phyloP scores from a whole-genome alignment of 352 stramenopile genomes.

The Blastocystis sp. region DNA sequence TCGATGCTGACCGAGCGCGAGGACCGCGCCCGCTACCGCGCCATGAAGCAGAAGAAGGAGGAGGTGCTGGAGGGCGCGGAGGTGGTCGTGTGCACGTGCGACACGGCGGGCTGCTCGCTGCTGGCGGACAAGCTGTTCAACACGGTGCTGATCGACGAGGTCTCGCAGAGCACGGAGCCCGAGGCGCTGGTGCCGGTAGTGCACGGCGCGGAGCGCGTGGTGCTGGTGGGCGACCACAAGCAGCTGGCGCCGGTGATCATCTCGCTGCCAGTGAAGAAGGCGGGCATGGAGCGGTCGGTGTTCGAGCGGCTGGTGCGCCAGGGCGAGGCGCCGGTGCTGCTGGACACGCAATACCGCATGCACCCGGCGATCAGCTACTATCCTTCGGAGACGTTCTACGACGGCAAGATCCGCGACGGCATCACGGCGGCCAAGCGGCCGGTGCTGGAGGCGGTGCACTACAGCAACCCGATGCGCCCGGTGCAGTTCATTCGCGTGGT shows the following conservation, averaged over 20 bases:
- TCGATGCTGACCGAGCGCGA: slow-evolving; percentile 69
- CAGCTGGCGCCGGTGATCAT: slow-evolving; percentile 95
- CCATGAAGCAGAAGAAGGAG: slow-evolving; percentile 81
- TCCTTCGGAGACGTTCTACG: slow-evolving; percentile 98
- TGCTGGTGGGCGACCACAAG: slow-evolving; percentile 97
- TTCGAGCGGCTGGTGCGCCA: slow-evolving; percentile 94
- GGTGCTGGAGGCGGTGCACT: slow-evolving; percentile 82
- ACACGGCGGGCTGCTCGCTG: slow-evolving; percentile 90
- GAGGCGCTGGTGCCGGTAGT: slow-evolving; percentile 98
- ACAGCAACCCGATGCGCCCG: slow-evolving; percentile 84
- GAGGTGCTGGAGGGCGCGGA: slow-evolving; percentile 94
- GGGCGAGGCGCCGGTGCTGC: slow-evolving; percentile 88
- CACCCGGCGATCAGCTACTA: slow-evolving; percentile 97
- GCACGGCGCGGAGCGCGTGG: slow-evolving; percentile 93
- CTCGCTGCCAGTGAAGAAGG: slow-evolving; percentile 94
- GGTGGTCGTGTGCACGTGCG: slow-evolving; percentile 98
- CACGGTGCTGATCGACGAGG: slow-evolving; percentile 98
- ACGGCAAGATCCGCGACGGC: slow-evolving; percentile 95
- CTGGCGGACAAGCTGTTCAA: slow-evolving; percentile 95
- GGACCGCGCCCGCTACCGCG: slow-evolving; percentile 72
- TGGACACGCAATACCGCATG: slow-evolving; percentile 98
- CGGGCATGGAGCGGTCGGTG: slow-evolving; percentile 91
- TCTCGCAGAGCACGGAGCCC: slow-evolving; percentile 96
- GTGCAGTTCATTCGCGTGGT: slow-evolving; percentile 95
- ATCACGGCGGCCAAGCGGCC: slow-evolving; percentile 87